Conservation (phyloP, 441 rosid genomes). For the Codiaeum variegatum region DNA sequence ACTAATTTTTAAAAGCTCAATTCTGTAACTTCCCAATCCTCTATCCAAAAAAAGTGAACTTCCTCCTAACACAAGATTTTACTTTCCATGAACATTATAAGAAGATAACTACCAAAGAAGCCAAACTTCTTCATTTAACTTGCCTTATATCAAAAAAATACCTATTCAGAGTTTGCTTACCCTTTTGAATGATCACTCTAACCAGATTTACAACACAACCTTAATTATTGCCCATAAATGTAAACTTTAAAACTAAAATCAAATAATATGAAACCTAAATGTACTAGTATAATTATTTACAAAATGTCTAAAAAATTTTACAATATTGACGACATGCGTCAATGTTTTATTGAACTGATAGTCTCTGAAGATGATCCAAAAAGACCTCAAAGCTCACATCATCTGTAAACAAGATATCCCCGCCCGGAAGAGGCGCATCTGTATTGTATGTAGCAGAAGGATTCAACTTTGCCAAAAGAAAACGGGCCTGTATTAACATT, state of each 20-base stretch:
- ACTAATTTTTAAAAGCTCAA: too few species aligned
- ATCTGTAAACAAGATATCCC: slow-evolving; percentile 67
- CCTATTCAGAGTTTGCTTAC: too few species aligned
- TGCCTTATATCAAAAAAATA: too few species aligned
- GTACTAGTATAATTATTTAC: slow-evolving; percentile 22
- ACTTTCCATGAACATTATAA: too few species aligned
- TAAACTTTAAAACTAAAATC: neutral
- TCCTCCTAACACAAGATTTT: too few species aligned
- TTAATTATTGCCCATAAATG: too few species aligned
- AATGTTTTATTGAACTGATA: slow-evolving; percentile 52
- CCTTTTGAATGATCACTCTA: too few species aligned
- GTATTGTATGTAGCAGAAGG: slow-evolving; percentile 70
- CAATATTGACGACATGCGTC: slow-evolving; percentile 32
- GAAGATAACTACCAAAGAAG: too few species aligned
- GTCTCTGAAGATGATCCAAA: slow-evolving; percentile 84
- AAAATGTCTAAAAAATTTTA: slow-evolving; percentile 20
- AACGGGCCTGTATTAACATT: slow-evolving; percentile 61
- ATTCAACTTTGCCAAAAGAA: slow-evolving; percentile 82
- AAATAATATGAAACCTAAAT: neutral
- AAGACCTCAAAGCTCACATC: slow-evolving; percentile 87
- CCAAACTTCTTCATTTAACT: too few species aligned
- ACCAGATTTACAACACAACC: too few species aligned
- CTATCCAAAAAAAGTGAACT: too few species aligned
- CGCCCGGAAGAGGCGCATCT: slow-evolving; percentile 39
- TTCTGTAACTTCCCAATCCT: too few species aligned